Base-by-base conservation (phyloP, 805 yeast genomes). In the Suhomyces pyralidae region DNA sequence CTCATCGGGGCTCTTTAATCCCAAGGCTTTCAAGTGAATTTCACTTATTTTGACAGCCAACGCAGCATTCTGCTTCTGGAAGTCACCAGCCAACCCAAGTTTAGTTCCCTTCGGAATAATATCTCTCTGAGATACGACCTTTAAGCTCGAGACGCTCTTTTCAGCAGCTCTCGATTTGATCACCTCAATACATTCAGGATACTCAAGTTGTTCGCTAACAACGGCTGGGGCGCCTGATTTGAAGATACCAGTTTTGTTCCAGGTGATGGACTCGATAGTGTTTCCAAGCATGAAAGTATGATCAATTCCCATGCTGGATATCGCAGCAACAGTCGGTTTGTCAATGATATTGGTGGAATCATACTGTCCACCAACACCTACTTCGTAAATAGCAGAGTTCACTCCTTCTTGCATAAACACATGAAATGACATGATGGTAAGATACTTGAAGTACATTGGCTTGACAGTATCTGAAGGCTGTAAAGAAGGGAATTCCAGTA, bases 311-410 rank as follows among this genome's bases (percentile, higher is more conserved):
- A 94, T 71, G 5, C 93, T 80, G 2, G 94, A 74, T 15, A 94
- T 86, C 38, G 96, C 99, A 46, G 96, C 85, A 1, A 84, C 92
- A 0, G 88, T 81, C 17, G 99, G 98, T 43, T 77, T 72, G 43
- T 78, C 83, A 47, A 94, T 81, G 2, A 94, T 81, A 66, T 94
- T 94, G 10, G 99, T 94, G n/a, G 97, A 90, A 68, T 94, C 99
- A 63, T 84, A 90, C 65, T 89, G 96, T 6, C 99, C 99, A 26
- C 99, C 99, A 46, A 94, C 96, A 20, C 99, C 99, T 28, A 96
- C 99, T 68, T 94, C 99, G 64, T 89, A 91, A 38, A 94, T 86
- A 10, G 98, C 97, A 34, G 97, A 82, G 64, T 91, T 88, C n/a
- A 94, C 92, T 1, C 88, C 87, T 69, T 94, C 99, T 51, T 82